Base-by-base conservation (phyloP, 805 yeast genomes). In the Millerago galiae region DNA sequence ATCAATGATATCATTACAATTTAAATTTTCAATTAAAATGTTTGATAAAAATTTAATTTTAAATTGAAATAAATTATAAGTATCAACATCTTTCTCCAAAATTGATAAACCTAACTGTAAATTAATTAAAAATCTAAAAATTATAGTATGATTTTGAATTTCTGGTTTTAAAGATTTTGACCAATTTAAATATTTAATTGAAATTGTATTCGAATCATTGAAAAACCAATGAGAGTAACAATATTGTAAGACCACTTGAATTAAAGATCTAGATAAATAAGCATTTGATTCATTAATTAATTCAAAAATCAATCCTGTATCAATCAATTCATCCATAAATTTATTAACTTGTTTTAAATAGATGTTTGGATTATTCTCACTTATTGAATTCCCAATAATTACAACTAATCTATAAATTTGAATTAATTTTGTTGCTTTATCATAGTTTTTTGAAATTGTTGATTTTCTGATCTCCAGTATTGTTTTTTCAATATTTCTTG, bases 221-320 rank as follows among this genome's bases (percentile, higher is more conserved):
- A 21, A 21, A 21, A 21, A 21, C 75, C 75, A 74, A 45, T 72
- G 74, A 9, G 65, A 57, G 56, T 71, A 68, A 42, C 74, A 69
- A 47, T 71, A 74, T 37, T 61, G 64, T 14, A 74, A 51, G 3
- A 73, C 45, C 53, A 68, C 53, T 27, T 74, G 79, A 11, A 71
- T 36, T 16, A 73, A 37, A 1, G 64, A 49, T 35, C 61, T 54
- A 13, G 65, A 56, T 5, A 59, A 41, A 17, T 59, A 51, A 0
- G 52, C 15, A 9, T 51, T 51, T 5, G 48, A 34, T 0, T 48
- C 50, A 8, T 56, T 54, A 28, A 66, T 45, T 3, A 67, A 33
- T 6, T 65, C 61, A 38, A 62, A 55, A 0, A 71, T 30, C 1
- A 55, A 43, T 0, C 71, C 71, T 2, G 64, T 56, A 29, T 70